Conservation (phyloP, 2,329 filamentous ascomycete genomes). For the Domatiomyces globalis region DNA sequence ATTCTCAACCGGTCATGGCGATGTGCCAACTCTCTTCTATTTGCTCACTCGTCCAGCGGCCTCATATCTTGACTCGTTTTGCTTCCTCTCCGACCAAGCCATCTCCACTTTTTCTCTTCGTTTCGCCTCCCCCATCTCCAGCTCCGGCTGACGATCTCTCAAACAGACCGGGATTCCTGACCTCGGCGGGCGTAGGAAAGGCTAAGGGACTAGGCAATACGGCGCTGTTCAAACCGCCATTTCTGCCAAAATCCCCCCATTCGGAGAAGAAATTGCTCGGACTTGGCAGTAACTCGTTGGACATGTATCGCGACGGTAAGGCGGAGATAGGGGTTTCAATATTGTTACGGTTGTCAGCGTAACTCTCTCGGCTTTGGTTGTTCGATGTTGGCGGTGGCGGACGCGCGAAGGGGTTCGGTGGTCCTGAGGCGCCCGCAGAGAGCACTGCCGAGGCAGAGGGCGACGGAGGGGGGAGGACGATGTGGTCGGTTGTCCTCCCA, state of each 20-base stretch:
- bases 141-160: background rate
- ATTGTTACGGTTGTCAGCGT: slow-evolving; percentile 23
- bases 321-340: slow-evolving; percentile 80
- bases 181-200: slow-evolving; percentile 60
- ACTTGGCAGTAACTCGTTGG: slow-evolving; percentile 73
- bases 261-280: slow-evolving; percentile 87
- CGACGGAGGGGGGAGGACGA: slow-evolving; percentile 83
- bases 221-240: slow-evolving; percentile 52
- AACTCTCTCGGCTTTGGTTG: slow-evolving; percentile 30
- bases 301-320: slow-evolving; percentile 79
- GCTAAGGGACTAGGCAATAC: slow-evolving; percentile 85
- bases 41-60: background rate
- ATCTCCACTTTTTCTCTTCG: background rate
- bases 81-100: background rate
- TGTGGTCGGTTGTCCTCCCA: slow-evolving; percentile 44
- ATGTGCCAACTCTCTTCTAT: background rate
- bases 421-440: slow-evolving; percentile 80
- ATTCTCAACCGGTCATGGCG: background rate
- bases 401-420: slow-evolving; percentile 87
- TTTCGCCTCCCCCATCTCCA: background rate
- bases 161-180: background rate
- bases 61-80: background rate
- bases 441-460: slow-evolving; percentile 74
- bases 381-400: slow-evolving; percentile 53
- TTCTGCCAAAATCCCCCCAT: slow-evolving; percentile 44